Conservation (phyloP, 176 grass and related monocot species). For the Zoysia japonica region DNA sequence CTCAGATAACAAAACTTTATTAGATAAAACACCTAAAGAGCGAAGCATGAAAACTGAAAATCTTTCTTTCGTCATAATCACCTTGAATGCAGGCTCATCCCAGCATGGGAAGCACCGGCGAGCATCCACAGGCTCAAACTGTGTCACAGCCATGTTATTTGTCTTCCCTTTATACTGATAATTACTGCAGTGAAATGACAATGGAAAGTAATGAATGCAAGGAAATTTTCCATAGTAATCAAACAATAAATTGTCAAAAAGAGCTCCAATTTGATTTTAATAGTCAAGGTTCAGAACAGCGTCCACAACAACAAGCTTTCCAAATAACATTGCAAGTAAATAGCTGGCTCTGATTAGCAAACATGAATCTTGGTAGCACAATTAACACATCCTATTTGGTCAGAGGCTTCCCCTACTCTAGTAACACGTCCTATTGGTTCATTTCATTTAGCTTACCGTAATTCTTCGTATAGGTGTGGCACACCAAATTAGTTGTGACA, state of each 20-base stretch:
- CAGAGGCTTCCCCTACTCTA: no score
- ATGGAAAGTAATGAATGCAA: not conserved
- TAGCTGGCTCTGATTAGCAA: not conserved
- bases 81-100: slow-evolving; percentile 94
- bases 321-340: not conserved
- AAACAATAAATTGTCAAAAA: not conserved
- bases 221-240: not conserved
- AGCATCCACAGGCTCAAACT: slow-evolving; percentile 83
- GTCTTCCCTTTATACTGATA: slow-evolving; percentile 57
- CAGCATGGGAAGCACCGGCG: slow-evolving; percentile 85
- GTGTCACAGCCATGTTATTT: slow-evolving; percentile 78
- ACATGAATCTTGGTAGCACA: not conserved
- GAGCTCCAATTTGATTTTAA: not conserved
- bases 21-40: not conserved
- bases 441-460: no score
- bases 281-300: not conserved
- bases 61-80: slow-evolving; percentile 21
- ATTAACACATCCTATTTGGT: not conserved
- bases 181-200: slow-evolving; percentile 48
- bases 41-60: slow-evolving; percentile 5
- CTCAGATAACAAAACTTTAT: not conserved
- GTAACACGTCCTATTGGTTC: no score
- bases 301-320: not conserved
- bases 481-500: no score
- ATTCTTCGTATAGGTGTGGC: no score